These are phyloP conservation scores for Stachybotrys chartarum DNA, from an alignment of 2,329 filamentous ascomycete genomes.

Conservation along the genomic window DNA sequence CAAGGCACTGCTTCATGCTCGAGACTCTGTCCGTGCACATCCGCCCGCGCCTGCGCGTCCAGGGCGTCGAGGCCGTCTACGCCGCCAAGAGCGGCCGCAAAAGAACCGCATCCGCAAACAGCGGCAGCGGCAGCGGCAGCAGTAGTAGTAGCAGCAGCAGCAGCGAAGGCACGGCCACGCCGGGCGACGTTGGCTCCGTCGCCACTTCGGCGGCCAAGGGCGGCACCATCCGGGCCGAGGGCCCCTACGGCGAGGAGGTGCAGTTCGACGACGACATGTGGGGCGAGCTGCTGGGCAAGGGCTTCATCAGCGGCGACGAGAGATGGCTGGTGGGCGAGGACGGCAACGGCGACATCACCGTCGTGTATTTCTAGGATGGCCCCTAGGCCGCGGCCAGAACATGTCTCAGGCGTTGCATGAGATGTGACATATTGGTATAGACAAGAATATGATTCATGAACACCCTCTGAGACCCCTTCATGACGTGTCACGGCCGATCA, in stretches of 20 bases:
- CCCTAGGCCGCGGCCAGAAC: background rate
- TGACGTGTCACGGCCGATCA: too few species aligned
- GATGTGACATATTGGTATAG: background rate
- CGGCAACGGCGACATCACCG: constrained; percentile 37
- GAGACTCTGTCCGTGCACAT: constrained; percentile 38
- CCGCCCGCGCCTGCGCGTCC: constrained; percentile 27
- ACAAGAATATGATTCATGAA: background rate
- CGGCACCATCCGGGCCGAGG: constrained; percentile 3
- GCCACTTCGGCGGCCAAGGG: background rate
- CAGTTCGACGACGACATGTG: constrained; percentile 37
- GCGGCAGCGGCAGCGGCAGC: constrained; percentile 3
- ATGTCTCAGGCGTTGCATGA: background rate
- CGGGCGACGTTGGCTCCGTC: background rate
- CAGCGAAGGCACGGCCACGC: background rate
- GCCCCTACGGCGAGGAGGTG: constrained; percentile 22
- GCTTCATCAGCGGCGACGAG: constrained; percentile 51
- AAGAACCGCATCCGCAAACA: background rate
- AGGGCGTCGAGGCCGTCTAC: constrained; percentile 10
- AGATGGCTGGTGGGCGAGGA: constrained; percentile 57
- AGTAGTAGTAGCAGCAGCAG: background rate
- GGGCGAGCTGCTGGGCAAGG: constrained; percentile 41
- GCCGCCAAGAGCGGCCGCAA: constrained; percentile 2
- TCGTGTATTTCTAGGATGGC: constrained; percentile 22
- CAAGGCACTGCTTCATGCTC: constrained; percentile 39
- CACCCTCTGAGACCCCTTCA: too few species aligned